Base-by-base conservation (phyloP, 2,329 filamentous ascomycete genomes). In the Pseudogymnoascus sp. region DNA sequence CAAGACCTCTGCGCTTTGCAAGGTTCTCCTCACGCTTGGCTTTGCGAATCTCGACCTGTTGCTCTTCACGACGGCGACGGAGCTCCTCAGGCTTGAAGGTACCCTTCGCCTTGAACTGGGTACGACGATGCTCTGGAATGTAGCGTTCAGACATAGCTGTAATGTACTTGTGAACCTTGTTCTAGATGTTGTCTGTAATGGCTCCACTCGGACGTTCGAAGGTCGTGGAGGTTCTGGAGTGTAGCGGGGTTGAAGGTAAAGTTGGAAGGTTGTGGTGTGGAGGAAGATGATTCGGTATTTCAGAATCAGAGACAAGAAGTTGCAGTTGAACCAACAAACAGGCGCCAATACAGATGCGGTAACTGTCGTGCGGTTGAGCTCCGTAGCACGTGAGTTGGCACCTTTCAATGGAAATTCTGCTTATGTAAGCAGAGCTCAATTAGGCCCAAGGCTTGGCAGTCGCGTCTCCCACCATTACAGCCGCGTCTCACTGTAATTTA, bases 61-160 rank as follows among this genome's bases (percentile, higher is more conserved):
- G 93, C 80, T 99, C 95, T 78, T 99, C 95, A 76, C 95, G 95
- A 76, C 95, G 95, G 74, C 95, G 93, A 76, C 95, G 91, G 70
- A 99, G 88, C 82, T 99, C 95, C 78, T 99, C 95, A 73, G 93
- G 93, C 87, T 97, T 97, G 85, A 99, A 97, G 74, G 91, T 91
- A 80, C 91, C 93, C 86, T 97, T 97, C 63, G 95, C 95, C 89
- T 99, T 99, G 88, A 96, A 99, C 82, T 96, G 93, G 70, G 91
- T 97, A 76, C 95, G 93, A 78, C 95, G 92, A 83, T 99, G 95
- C 83, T 99, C 95, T 78, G 95, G 95, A 75, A 99, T 99, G 83
- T 97, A 99, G 75, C 95, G 91, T 78, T 99, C 95, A 78, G 95
- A 90, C 95, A 99, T 99, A 62, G 47, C 71, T 73, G 70, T 65